Evolutionary conservation across 257 asterid species (phyloP).

Genomic region (Primulina tabacum): DNA sequence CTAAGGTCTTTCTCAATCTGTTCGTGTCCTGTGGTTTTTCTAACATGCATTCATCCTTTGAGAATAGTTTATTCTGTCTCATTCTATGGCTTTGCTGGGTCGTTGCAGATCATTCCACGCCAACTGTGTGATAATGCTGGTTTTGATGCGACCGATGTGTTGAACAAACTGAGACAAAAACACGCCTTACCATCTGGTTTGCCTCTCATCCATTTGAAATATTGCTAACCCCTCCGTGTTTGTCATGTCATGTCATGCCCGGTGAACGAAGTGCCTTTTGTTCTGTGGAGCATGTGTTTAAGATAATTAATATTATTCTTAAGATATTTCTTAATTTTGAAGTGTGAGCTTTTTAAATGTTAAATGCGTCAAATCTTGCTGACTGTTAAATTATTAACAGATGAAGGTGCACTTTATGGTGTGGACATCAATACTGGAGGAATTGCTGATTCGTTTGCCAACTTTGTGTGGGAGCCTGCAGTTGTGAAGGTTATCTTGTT

Average conservation of each 20-base stretch:
- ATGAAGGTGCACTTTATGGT: conserved; percentile 59
- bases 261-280: conserved; percentile 2
- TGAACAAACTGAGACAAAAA: conserved; percentile 93
- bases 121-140: conserved; percentile 74
- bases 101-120: conserved; percentile 55
- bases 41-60: not conserved
- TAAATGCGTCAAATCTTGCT: not conserved
- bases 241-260: conserved; percentile 1
- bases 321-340: not conserved
- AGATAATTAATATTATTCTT: not conserved
- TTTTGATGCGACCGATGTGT: conserved; percentile 92
- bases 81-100: conserved; percentile 8
- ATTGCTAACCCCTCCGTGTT: not conserved
- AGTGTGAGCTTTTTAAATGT: not conserved
- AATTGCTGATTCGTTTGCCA: conserved; percentile 49
- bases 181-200: conserved; percentile 91
- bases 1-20: not conserved
- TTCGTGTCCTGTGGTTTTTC: not conserved
- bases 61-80: not conserved
- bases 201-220: conserved; percentile 22
- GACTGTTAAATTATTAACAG: conserved; percentile 25
- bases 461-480: conserved; percentile 62
- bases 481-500: conserved; percentile 44
- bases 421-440: conserved; percentile 58
- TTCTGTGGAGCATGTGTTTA: not conserved